These are phyloP conservation scores for Taxillus chinensis DNA, from an alignment of 164 flowering plant genomes.

Conservation along the genomic window DNA sequence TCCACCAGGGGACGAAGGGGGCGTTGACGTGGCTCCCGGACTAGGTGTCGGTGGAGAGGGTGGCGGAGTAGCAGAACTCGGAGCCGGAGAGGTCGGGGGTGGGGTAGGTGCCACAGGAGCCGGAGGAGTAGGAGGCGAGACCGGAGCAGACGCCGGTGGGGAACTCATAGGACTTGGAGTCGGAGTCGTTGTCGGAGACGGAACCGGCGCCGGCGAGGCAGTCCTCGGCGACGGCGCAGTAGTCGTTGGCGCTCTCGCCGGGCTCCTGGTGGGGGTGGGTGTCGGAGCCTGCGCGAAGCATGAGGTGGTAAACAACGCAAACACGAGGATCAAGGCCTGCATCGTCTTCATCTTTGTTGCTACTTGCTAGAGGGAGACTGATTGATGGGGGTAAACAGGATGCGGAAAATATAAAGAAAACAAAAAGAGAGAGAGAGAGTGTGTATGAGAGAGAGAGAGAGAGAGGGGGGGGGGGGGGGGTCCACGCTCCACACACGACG, in stretches of 20 bases:
- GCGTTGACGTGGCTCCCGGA: background rate
- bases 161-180: background rate
- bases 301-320: conserved; percentile 23
- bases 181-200: background rate
- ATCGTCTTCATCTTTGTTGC: conserved; percentile 10
- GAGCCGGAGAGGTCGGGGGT: conserved; percentile 1
- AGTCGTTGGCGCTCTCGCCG: conserved; percentile 7
- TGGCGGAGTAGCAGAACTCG: background rate
- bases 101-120: conserved; percentile 5
- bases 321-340: conserved; percentile 15
- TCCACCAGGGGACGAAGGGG: conserved; percentile 5
- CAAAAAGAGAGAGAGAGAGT: background rate
- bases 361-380: too few species aligned
- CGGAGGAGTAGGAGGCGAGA: conserved; percentile 10
- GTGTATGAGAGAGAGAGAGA: background rate
- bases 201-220: background rate
- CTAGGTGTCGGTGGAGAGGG: conserved; percentile 7
- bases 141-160: conserved; percentile 2
- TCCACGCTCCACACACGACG: background rate
- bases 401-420: background rate
- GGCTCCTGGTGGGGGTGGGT: conserved; percentile 13
- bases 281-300: conserved; percentile 37
- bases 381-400: background rate
- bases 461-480: too few species aligned
- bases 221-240: background rate